Percentiles rank a stretch among this genome's conserved stretches.
Evolutionary conservation across 1,139 yeast genomes (phyloP).

Genomic region (Casaregolazyma suthepensis): DNA sequence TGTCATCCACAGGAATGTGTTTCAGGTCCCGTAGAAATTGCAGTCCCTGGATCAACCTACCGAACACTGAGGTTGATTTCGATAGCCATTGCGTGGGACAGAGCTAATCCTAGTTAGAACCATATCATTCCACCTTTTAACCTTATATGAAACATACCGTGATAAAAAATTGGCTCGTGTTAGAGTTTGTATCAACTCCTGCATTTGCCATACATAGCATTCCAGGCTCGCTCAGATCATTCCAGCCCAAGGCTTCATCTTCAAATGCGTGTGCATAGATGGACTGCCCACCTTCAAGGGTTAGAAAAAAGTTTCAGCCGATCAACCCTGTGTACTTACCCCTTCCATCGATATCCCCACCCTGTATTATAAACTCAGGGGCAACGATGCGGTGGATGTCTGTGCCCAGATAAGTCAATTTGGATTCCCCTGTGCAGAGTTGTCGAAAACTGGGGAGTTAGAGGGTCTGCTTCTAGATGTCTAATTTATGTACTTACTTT

Average conservation of each 20-base stretch:
- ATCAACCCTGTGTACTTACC: conserved; percentile 6
- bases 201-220: conserved; percentile 58
- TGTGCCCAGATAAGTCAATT: conserved; percentile 37
- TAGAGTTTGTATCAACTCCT: conserved; percentile 52
- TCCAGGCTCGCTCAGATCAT: conserved; percentile 24
- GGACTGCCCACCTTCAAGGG: conserved; percentile 24
- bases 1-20: conserved; percentile 27
- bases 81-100: conserved; percentile 38
- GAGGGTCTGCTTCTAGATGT: neutral
- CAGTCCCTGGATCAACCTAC: conserved; percentile 57
- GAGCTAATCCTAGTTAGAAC: conserved; percentile 11
- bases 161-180: conserved; percentile 72
- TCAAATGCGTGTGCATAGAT: conserved; percentile 39
- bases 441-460: conserved; percentile 23
- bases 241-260: conserved; percentile 53
- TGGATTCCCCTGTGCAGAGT: conserved; percentile 28
- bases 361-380: conserved; percentile 69
- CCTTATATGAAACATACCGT: conserved; percentile 24
- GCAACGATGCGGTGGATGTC: conserved; percentile 65
- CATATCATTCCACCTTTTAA: neutral
- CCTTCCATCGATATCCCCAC: conserved; percentile 50
- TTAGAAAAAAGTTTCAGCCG: neutral
- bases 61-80: conserved; percentile 67
- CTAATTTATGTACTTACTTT: conserved; percentile 39
- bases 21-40: conserved; percentile 45